A percentile compares a stretch with the other conserved stretches of the same genome.
phyloP scores from a whole-genome alignment of 1,284 basidiomycete species.

The Pisolithus thermaeus region DNA sequence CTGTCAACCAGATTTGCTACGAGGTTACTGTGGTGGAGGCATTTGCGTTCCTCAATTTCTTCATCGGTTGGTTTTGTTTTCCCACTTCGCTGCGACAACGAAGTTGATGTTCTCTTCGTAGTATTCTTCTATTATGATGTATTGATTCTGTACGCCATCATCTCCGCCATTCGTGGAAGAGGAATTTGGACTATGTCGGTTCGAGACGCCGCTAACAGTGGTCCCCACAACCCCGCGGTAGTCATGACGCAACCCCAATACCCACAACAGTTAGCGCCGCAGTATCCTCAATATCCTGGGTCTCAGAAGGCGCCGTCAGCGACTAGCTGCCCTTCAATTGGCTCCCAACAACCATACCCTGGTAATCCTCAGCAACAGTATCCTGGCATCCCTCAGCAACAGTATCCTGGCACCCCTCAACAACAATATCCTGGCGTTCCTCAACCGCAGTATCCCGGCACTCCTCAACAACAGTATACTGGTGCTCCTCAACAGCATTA shows the following conservation, averaged over 20 bases:
- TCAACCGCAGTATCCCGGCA: too few relatives aligned
- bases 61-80: constrained; percentile 14
- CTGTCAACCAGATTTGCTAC: constrained; percentile 9
- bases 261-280: background rate
- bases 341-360: constrained; percentile 1
- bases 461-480: too few relatives aligned
- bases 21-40: constrained; percentile 15
- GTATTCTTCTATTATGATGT: constrained; percentile 21
- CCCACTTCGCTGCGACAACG: background rate
- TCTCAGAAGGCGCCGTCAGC: background rate
- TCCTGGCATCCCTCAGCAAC: background rate
- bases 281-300: constrained; percentile 4
- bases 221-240: background rate
- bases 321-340: constrained; percentile 1
- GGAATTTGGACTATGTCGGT: constrained; percentile 22
- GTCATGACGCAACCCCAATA: constrained; percentile 9
- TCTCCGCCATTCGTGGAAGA: constrained; percentile 17
- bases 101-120: constrained; percentile 1
- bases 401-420: background rate
- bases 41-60: constrained; percentile 19
- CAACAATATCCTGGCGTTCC: too few relatives aligned
- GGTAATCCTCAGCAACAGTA: constrained; percentile 8
- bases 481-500: too few relatives aligned
- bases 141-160: constrained; percentile 19
- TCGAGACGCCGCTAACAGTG: constrained; percentile 9